Conservation (phyloP, 805 yeast species). For the Cyberlindnera petersonii region DNA sequence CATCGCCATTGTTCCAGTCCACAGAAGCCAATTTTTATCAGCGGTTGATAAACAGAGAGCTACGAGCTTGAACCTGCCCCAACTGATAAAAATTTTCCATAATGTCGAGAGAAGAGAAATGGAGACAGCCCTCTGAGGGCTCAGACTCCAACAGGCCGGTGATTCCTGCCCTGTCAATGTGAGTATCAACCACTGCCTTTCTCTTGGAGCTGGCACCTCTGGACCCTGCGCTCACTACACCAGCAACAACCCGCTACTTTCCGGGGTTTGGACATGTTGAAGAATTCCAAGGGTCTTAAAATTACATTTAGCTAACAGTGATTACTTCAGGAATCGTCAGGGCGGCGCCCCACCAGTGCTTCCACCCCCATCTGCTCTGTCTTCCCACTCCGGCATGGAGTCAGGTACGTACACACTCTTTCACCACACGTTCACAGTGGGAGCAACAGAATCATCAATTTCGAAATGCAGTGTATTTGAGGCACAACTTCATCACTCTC, state of each 20-base stretch:
- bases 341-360: conserved; percentile 54
- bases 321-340: conserved; percentile 42
- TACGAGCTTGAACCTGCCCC: not conserved
- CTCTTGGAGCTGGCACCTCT: not conserved
- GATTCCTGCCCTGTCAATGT: conserved; percentile 29
- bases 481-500: not conserved
- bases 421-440: not conserved
- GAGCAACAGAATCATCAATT: not conserved
- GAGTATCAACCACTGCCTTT: conserved; percentile 13
- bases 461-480: not conserved
- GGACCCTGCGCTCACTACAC: no score
- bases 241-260: not conserved
- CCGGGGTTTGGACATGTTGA: no score
- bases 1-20: not conserved
- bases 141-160: conserved; percentile 26
- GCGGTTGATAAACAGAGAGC: conserved; percentile 1
- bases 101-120: conserved; percentile 25
- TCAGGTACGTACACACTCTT: conserved; percentile 21
- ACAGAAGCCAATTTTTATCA: not conserved
- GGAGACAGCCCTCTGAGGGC: conserved; percentile 26
- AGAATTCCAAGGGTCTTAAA: no score
- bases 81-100: not conserved
- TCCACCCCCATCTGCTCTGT: conserved; percentile 49
- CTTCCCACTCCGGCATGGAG: conserved; percentile 23
- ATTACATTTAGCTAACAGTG: no score